A percentile compares a stretch with the other conserved stretches of the same genome.
Conservation (phyloP, 306 rosid species). For the Macrotyloma uniflorum region DNA sequence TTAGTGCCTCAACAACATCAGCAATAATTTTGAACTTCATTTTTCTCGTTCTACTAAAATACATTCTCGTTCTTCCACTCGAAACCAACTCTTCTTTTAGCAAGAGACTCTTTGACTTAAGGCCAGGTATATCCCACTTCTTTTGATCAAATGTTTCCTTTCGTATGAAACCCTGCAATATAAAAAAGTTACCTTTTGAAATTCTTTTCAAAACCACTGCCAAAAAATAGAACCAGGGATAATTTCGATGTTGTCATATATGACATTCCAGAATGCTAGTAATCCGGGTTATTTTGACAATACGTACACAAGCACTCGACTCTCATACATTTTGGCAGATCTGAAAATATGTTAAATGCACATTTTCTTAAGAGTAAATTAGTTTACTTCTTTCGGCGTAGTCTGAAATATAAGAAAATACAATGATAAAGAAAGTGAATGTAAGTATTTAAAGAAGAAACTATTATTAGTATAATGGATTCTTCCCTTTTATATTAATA, state of each 20-base stretch:
- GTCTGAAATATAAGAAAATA: too few relatives aligned
- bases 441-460: too few relatives aligned
- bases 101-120: slow-evolving; percentile 22
- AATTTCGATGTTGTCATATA: not conserved
- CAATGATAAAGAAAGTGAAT: too few relatives aligned
- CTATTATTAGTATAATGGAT: too few relatives aligned
- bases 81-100: slow-evolving; percentile 45
- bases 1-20: slow-evolving; percentile 79
- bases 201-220: not conserved
- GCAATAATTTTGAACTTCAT: slow-evolving; percentile 48
- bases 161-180: slow-evolving; percentile 67
- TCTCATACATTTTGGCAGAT: too few relatives aligned
- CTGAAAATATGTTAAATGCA: too few relatives aligned
- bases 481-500: not conserved
- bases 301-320: too few relatives aligned
- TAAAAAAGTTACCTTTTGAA: not conserved
- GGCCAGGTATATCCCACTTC: slow-evolving; percentile 64
- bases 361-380: too few relatives aligned
- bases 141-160: slow-evolving; percentile 52
- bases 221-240: not conserved
- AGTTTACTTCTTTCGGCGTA: too few relatives aligned
- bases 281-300: too few relatives aligned
- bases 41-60: slow-evolving; percentile 42
- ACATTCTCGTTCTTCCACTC: slow-evolving; percentile 33
- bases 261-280: not conserved